A percentile compares a stretch with the other conserved stretches of the same genome.
Evolutionary conservation across 2,329 filamentous ascomycete genomes (phyloP).

Genomic region (Aspergillus ustus): DNA sequence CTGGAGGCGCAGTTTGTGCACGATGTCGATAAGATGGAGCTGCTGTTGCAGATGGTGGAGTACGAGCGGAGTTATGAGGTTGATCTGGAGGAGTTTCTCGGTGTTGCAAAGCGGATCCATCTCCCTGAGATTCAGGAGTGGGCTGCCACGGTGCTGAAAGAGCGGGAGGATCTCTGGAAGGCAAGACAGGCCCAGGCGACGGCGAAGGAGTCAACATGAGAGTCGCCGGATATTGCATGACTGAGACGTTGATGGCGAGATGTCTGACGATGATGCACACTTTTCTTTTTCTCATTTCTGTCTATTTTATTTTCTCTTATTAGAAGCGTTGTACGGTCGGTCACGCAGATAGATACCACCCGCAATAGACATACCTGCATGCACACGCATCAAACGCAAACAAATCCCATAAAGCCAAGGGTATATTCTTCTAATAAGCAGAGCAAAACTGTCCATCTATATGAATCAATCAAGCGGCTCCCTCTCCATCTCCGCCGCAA

Average conservation of each 20-base stretch:
- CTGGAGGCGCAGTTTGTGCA: constrained; percentile 88
- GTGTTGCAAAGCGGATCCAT: constrained; percentile 73
- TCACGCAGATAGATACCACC: constrained; percentile 11
- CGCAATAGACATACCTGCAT: constrained; percentile 1
- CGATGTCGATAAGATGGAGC: constrained; percentile 95
- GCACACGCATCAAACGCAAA: background rate
- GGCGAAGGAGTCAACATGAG: background rate
- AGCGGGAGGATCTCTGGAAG: constrained; percentile 76
- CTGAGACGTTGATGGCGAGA: constrained; percentile 20
- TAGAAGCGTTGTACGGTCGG: constrained; percentile 17
- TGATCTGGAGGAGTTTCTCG: constrained; percentile 85
- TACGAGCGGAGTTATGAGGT: constrained; percentile 78
- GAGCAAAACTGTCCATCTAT: no score
- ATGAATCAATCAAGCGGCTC: constrained; percentile 14
- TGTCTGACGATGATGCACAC: constrained; percentile 15
- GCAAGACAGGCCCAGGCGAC: constrained; percentile 24
- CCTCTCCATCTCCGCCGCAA: constrained; percentile 41
- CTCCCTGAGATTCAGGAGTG: constrained; percentile 80
- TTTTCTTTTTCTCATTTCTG: constrained; percentile 7
- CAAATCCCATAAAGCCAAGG: background rate
- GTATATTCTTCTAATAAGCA: background rate
- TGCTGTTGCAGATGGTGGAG: constrained; percentile 93
- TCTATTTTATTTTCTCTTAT: background rate
- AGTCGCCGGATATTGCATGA: constrained; percentile 2
- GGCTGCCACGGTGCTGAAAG: constrained; percentile 75